Evolutionary conservation across 1,139 yeast genomes (phyloP).

Genomic region (Sugiyamaella castrensis): DNA sequence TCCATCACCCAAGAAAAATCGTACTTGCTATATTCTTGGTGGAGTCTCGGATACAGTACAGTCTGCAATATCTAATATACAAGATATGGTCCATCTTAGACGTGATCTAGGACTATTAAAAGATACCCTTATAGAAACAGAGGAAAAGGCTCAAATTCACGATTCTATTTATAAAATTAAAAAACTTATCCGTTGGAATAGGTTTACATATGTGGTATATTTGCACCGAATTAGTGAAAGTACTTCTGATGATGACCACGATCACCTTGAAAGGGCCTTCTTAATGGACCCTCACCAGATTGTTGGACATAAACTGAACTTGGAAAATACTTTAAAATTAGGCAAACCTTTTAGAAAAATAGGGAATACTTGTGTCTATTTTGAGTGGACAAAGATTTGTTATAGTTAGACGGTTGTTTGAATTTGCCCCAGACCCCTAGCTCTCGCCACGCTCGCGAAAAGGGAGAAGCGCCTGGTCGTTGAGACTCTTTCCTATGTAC

Average conservation of each 20-base stretch:
- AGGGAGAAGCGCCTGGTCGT: too few species aligned
- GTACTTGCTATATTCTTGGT: constrained; percentile 10
- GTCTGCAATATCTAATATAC: constrained; percentile 11
- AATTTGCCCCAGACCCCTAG: too few species aligned
- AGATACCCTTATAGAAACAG: too few species aligned
- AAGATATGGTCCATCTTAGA: constrained; percentile 5
- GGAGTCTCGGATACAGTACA: constrained; percentile 18
- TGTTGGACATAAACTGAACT: background rate
- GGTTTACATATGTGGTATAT: constrained; percentile 1
- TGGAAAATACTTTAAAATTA: background rate
- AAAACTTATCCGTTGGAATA: constrained; percentile 7
- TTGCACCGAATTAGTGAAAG: background rate
- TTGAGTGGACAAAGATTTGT: constrained; percentile 1
- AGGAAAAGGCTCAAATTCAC: background rate
- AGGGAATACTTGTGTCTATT: background rate
- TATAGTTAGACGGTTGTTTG: too few species aligned
- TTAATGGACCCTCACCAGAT: constrained; percentile 3
- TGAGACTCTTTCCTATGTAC: too few species aligned
- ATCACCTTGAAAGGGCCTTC: background rate
- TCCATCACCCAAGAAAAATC: constrained; percentile 18
- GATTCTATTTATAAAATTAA: background rate
- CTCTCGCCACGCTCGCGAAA: too few species aligned
- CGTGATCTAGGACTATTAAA: constrained; percentile 9
- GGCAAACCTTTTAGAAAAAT: background rate
- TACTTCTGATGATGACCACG: background rate